Percentiles rank a stretch among this genome's conserved stretches.
Evolutionary conservation across 768 basidiomycete species (phyloP).

Genomic region (Coprinopsis sp.): DNA sequence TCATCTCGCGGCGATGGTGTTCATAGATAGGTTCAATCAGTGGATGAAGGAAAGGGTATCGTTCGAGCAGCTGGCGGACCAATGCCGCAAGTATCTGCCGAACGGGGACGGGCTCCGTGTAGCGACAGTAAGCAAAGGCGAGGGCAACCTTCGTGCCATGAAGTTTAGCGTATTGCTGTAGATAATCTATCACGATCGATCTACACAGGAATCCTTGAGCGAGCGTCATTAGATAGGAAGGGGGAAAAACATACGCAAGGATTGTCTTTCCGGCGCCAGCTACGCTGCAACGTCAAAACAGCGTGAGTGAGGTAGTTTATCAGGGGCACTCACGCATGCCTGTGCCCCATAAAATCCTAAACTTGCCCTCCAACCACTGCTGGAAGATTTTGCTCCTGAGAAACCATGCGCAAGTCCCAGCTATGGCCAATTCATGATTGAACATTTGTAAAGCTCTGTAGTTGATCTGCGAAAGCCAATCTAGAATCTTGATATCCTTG

Average conservation of each 20-base stretch:
- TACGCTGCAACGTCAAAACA: too few relatives aligned
- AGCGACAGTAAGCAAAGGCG: conserved; percentile 1
- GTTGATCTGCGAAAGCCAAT: too few relatives aligned
- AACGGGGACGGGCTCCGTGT: not conserved
- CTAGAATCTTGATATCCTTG: too few relatives aligned
- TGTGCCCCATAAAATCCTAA: too few relatives aligned
- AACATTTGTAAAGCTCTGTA: too few relatives aligned
- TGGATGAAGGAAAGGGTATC: not conserved
- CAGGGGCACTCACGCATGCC: too few relatives aligned
- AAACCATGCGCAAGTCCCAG: too few relatives aligned
- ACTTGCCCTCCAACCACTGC: too few relatives aligned
- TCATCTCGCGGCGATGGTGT: not conserved
- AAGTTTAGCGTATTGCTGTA: not conserved
- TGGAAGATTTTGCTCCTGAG: too few relatives aligned
- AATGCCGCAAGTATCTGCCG: not conserved
- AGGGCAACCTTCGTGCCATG: not conserved
- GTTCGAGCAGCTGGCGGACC: not conserved
- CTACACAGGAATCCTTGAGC: not conserved
- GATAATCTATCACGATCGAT: not conserved
- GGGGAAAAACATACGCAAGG: not conserved
- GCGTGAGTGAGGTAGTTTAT: too few relatives aligned
- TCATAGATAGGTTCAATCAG: not conserved
- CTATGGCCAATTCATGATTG: too few relatives aligned
- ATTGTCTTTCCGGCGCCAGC: conserved; percentile 6
- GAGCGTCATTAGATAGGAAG: not conserved